phyloP scores from a whole-genome alignment of 1,284 basidiomycete species.

The Porogramme epimiltina region DNA sequence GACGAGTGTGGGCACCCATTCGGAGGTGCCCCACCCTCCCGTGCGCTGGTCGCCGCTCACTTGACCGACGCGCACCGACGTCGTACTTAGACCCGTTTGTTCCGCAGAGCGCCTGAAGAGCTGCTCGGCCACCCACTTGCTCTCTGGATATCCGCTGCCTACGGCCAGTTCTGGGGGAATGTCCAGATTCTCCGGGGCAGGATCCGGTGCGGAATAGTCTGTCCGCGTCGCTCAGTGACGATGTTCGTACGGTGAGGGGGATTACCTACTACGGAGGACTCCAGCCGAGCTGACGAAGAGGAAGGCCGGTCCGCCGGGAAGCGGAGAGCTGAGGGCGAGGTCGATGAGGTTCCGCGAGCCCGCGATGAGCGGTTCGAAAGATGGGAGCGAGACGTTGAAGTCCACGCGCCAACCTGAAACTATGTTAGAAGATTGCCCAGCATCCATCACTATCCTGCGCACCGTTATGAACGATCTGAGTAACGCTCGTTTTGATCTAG shows the following conservation, averaged over 20 bases:
- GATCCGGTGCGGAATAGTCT: background rate
- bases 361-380: conserved; percentile 35
- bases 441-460: background rate
- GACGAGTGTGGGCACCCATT: conserved; percentile 19
- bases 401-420: background rate
- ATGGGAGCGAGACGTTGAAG: conserved; percentile 4
- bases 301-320: background rate
- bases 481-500: conserved; percentile 24
- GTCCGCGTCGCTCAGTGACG: background rate
- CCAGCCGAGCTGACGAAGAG: conserved; percentile 32
- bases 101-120: conserved; percentile 10
- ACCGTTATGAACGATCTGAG: conserved; percentile 31
- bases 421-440: background rate
- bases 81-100: conserved; percentile 9
- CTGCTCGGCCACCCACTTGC: conserved; percentile 23
- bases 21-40: conserved; percentile 18
- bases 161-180: conserved; percentile 7
- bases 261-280: conserved; percentile 9
- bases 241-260: background rate
- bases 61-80: conserved; percentile 21
- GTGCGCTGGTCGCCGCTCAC: conserved; percentile 14
- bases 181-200: conserved; percentile 7
- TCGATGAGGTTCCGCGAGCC: conserved; percentile 42
- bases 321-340: conserved; percentile 18
- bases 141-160: conserved; percentile 19